Evolutionary conservation across 176 grass and related monocot genomes (phyloP).

Genomic region (Triticum urartu): DNA sequence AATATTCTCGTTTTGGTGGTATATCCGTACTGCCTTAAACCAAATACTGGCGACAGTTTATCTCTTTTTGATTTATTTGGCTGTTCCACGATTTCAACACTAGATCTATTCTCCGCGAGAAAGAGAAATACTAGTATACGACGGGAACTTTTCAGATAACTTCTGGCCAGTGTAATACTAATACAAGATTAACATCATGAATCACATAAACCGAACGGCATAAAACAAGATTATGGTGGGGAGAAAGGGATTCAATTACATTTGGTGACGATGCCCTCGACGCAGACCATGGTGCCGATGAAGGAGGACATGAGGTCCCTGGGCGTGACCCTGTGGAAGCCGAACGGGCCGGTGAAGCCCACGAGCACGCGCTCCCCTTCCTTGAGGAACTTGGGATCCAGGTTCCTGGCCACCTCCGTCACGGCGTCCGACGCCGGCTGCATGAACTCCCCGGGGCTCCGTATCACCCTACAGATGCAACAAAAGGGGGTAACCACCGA

Average conservation of each 20-base stretch:
- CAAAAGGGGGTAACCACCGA: not conserved
- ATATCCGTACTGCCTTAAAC: not conserved
- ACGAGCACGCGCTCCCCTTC: slow-evolving; percentile 85
- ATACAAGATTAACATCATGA: not conserved
- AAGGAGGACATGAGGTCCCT: slow-evolving; percentile 99
- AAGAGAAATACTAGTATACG: not conserved
- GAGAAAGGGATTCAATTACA: slow-evolving; percentile 40
- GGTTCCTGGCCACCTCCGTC: slow-evolving; percentile 73
- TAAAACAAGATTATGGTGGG: not conserved
- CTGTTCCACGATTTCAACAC: not conserved
- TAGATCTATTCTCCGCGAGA: not conserved
- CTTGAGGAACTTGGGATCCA: slow-evolving; percentile 77
- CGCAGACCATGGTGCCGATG: slow-evolving; percentile 97
- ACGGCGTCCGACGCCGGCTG: slow-evolving; percentile 88
- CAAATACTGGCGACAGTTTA: not conserved
- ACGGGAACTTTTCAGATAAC: not conserved
- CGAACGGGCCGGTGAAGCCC: slow-evolving; percentile 87
- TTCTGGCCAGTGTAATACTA: not conserved
- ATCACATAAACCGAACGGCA: not conserved
- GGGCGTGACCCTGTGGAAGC: slow-evolving; percentile 91
- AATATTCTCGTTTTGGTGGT: not conserved
- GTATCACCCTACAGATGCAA: slow-evolving; percentile 63
- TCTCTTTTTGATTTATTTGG: not conserved
- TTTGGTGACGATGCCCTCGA: slow-evolving; percentile 98
- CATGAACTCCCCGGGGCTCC: slow-evolving; percentile 80